Evolutionary conservation across 345 rosid genomes (phyloP).

Genomic region (Hibiscus mutabilis): DNA sequence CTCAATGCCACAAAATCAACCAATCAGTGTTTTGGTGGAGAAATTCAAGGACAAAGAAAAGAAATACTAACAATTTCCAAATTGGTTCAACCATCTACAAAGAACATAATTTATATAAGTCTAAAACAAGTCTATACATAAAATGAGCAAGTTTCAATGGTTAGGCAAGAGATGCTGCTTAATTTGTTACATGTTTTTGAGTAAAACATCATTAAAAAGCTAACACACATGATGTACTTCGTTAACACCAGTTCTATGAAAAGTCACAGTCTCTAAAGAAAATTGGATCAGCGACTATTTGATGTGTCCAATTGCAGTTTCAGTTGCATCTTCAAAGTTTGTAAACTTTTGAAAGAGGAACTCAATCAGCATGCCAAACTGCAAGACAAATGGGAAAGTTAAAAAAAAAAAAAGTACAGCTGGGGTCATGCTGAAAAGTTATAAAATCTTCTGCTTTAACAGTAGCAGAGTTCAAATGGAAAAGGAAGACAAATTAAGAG

Average conservation of each 20-base stretch:
- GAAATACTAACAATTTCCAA: no score
- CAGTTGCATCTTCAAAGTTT: constrained; percentile 55
- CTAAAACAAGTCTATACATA: background rate
- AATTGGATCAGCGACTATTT: constrained; percentile 19
- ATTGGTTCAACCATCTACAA: background rate
- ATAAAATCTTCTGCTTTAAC: background rate
- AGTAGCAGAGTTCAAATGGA: background rate
- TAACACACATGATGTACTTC: background rate
- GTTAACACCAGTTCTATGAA: background rate
- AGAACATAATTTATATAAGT: background rate
- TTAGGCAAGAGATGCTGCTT: background rate
- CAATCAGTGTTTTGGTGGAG: background rate
- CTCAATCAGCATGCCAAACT: constrained; percentile 98
- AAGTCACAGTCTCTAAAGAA: background rate
- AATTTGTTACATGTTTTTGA: background rate
- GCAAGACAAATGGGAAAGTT: constrained; percentile 15
- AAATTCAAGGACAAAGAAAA: background rate
- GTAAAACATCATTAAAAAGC: background rate
- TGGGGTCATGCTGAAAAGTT: background rate
- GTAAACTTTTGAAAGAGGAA: constrained; percentile 78
- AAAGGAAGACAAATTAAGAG: background rate
- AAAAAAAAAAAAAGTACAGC: background rate
- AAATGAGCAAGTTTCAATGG: background rate
- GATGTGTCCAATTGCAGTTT: constrained; percentile 69
- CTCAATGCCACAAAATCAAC: background rate